Percentiles rank a stretch among this genome's conserved stretches.
phyloP scores from a whole-genome alignment of 106 monocot genomes.

The Agapanthus africanus region DNA sequence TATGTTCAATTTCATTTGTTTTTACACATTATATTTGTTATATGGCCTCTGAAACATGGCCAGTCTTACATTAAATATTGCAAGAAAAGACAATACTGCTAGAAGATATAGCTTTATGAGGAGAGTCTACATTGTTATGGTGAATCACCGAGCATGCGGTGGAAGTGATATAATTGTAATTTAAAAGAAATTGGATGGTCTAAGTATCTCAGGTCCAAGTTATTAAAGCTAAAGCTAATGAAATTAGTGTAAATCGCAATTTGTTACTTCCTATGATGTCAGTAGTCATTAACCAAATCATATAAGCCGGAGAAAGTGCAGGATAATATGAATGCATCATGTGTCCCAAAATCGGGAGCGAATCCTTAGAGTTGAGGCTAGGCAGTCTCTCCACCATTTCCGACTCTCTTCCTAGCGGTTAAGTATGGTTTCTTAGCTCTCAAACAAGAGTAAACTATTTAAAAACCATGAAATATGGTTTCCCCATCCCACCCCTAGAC shows the following conservation, averaged over 20 bases:
- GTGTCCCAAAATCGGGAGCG: too few relatives aligned
- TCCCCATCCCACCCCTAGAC: too few relatives aligned
- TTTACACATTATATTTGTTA: neutral
- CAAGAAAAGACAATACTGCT: neutral
- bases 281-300: neutral
- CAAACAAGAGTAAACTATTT: too few relatives aligned
- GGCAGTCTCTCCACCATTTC: too few relatives aligned
- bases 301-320: neutral
- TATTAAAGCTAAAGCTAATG: neutral
- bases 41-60: neutral
- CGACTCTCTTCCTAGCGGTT: too few relatives aligned
- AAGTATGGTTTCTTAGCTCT: too few relatives aligned
- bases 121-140: neutral
- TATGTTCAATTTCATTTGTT: neutral
- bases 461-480: too few relatives aligned
- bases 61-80: neutral
- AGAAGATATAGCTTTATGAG: neutral
- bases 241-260: neutral
- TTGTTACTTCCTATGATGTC: neutral
- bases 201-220: neutral
- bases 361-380: too few relatives aligned
- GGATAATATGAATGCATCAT: neutral
- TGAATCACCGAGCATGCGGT: neutral
- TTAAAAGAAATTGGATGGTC: neutral
- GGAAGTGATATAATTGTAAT: neutral